Evolutionary conservation across 805 yeast species (phyloP).

Genomic region (Myxozyma udenii): DNA sequence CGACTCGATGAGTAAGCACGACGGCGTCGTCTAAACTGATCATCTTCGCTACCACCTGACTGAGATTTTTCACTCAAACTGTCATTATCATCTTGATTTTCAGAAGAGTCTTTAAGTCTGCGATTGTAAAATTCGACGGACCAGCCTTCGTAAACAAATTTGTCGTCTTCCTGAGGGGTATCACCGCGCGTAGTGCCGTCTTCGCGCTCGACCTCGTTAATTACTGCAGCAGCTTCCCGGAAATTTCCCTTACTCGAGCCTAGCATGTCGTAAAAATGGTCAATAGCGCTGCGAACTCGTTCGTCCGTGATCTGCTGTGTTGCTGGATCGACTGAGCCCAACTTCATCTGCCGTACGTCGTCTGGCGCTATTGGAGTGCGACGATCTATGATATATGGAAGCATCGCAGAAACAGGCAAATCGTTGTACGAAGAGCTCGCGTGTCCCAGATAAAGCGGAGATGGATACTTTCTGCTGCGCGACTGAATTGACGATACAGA

Average conservation of each 20-base stretch:
- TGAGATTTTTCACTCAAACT: not conserved
- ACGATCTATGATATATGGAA: not conserved
- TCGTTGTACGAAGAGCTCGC: not conserved
- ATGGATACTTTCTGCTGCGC: no score
- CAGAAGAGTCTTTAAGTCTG: not conserved
- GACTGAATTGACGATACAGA: no score
- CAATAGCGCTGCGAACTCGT: not conserved
- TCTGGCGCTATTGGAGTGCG: not conserved
- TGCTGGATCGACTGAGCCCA: not conserved
- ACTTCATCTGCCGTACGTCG: not conserved
- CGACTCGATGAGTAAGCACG: not conserved
- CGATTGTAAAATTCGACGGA: not conserved
- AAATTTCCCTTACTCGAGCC: not conserved
- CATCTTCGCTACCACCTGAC: not conserved
- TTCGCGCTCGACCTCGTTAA: not conserved
- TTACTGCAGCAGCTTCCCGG: not conserved
- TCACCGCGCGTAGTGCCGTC: not conserved
- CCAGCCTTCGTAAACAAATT: not conserved
- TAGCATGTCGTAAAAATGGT: not conserved
- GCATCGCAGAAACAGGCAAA: not conserved
- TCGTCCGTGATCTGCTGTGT: not conserved
- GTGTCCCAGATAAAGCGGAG: not conserved
- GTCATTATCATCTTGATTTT: not conserved
- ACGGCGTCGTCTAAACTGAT: not conserved
- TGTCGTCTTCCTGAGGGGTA: not conserved